Percentiles rank a stretch among this genome's conserved stretches.
Conservation (phyloP, 2,329 filamentous ascomycete species). For the Pseudopyricularia javanii region DNA sequence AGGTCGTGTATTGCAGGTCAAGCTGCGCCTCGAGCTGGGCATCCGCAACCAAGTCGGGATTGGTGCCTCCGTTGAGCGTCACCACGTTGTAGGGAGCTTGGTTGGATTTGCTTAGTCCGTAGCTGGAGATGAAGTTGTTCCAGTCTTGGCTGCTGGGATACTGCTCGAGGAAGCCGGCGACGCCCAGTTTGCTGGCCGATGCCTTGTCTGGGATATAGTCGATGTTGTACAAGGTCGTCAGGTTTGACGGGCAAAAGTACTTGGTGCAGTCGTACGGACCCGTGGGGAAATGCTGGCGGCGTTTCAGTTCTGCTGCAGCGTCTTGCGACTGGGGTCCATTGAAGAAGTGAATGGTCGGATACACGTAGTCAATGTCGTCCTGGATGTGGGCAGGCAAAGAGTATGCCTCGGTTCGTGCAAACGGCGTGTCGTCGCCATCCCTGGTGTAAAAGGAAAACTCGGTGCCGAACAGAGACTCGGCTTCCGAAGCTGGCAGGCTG, state of each 20-base stretch:
- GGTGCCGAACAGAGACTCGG: conserved; percentile 28
- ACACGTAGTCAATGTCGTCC: conserved; percentile 45
- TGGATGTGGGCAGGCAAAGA: conserved; percentile 45
- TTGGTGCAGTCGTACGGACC: conserved; percentile 17
- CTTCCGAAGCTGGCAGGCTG: conserved; percentile 20
- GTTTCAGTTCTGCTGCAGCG: conserved; percentile 5
- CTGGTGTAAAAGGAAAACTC: conserved; percentile 44
- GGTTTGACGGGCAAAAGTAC: conserved; percentile 32
- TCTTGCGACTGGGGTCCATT: conserved; percentile 19
- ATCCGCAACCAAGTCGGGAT: conserved; percentile 25
- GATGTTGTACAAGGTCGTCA: conserved; percentile 34
- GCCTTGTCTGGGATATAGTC: conserved; percentile 18
- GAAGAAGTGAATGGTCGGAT: conserved; percentile 52
- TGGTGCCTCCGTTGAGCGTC: conserved; percentile 29
- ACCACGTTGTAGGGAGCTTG: conserved; percentile 15
- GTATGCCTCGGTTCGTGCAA: conserved; percentile 44
- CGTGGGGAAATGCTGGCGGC: background rate
- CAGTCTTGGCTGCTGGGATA: conserved; percentile 32
- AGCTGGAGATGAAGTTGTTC: no score
- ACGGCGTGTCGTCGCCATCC: conserved; percentile 21
- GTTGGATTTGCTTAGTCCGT: conserved; percentile 19
- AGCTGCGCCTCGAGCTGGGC: conserved; percentile 37
- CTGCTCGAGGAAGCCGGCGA: conserved; percentile 37
- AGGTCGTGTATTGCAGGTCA: conserved; percentile 28
- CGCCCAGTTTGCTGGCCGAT: conserved; percentile 17